Conservation (phyloP, 495 filamentous ascomycete species). For the Aspergillus asperescens region DNA sequence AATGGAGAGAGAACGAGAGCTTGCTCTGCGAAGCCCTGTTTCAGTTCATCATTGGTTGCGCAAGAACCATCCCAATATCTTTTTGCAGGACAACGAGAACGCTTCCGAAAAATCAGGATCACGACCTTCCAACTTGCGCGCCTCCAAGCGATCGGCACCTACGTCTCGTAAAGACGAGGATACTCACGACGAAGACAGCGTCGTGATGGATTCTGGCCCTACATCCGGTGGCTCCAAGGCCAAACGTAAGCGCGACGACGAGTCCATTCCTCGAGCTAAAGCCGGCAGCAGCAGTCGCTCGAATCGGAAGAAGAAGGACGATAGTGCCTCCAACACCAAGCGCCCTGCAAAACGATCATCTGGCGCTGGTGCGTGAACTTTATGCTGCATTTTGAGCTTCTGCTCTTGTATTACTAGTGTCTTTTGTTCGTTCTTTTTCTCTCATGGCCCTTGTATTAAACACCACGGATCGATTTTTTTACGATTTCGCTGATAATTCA, state of each 20-base stretch:
- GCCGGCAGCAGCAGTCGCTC: slow-evolving; percentile 57
- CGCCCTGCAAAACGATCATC: slow-evolving; percentile 34
- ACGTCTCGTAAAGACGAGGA: slow-evolving; percentile 46
- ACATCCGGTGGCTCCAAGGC: slow-evolving; percentile 35
- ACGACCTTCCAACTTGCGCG: slow-evolving; percentile 35
- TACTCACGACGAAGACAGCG: slow-evolving; percentile 48
- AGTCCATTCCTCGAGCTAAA: slow-evolving; percentile 66
- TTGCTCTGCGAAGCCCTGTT: slow-evolving; percentile 68
- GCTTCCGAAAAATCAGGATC: slow-evolving; percentile 55
- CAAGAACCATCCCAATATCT: slow-evolving; percentile 74
- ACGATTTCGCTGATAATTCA: not conserved
- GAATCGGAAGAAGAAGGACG: slow-evolving; percentile 62
- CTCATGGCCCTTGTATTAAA: not conserved
- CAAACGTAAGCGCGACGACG: slow-evolving; percentile 61
- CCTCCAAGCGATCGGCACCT: slow-evolving; percentile 37
- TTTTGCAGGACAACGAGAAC: slow-evolving; percentile 73
- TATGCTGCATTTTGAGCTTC: not conserved
- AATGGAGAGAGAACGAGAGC: slow-evolving; percentile 52
- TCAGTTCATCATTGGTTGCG: slow-evolving; percentile 90
- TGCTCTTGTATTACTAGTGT: slow-evolving; percentile 9
- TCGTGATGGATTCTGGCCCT: slow-evolving; percentile 37
- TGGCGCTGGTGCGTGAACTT: slow-evolving; percentile 17
- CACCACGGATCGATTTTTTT: not conserved
- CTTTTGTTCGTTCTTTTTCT: slow-evolving; percentile 3
- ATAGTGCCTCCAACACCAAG: slow-evolving; percentile 28